These are phyloP conservation scores for Alternaria ventricosa DNA, from an alignment of 2,329 filamentous ascomycete genomes.

Conservation along the genomic window DNA sequence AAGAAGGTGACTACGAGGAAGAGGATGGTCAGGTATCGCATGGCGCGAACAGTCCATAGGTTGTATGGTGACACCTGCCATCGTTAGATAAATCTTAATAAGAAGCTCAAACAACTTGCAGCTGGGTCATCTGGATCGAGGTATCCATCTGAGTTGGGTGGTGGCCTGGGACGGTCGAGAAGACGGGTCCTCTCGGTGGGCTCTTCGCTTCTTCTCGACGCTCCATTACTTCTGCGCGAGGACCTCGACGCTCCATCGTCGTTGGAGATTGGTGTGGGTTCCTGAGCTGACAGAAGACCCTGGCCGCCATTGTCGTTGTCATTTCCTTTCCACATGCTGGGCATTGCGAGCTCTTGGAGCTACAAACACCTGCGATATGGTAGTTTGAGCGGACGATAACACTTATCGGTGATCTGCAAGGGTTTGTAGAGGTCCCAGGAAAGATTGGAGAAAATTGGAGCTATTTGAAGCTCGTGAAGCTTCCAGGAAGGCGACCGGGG, in stretches of 20 bases:
- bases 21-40: conserved; percentile 78
- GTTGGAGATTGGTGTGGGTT: conserved; percentile 23
- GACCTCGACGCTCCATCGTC: conserved; percentile 33
- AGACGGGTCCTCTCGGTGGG: conserved; percentile 70
- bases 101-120: conserved; percentile 58
- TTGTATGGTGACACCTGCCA: conserved; percentile 83
- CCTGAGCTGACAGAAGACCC: conserved; percentile 35
- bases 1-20: conserved; percentile 78
- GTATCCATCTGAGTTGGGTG: conserved; percentile 69
- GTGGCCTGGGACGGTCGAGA: conserved; percentile 64
- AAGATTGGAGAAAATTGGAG: background rate
- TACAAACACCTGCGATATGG: conserved; percentile 17
- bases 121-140: conserved; percentile 82
- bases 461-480: conserved; percentile 12
- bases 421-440: background rate
- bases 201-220: conserved; percentile 46
- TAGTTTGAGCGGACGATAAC: background rate
- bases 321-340: conserved; percentile 61
- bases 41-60: conserved; percentile 83
- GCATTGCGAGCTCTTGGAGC: conserved; percentile 21
- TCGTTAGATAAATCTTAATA: conserved; percentile 20
- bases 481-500: conserved; percentile 1
- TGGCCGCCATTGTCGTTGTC: conserved; percentile 45
- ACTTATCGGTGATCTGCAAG: background rate
- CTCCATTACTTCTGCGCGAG: conserved; percentile 38